Conservation (phyloP, 768 basidiomycete species). For the Pisolithus tinctorius region DNA sequence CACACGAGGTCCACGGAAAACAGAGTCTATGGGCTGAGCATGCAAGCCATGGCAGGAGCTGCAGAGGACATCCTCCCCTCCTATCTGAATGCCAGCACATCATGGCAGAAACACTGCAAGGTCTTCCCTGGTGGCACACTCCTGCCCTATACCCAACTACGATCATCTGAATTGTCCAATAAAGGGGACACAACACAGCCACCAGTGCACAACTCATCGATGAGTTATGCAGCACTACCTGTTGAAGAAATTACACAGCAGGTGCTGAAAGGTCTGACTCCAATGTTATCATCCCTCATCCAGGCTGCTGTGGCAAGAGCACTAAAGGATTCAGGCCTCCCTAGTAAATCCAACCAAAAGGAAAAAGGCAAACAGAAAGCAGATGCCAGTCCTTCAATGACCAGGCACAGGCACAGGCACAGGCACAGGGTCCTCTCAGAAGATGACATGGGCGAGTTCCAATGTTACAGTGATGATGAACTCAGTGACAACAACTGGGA, state of each 20-base stretch:
- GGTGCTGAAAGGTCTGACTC: not conserved
- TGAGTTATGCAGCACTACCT: not conserved
- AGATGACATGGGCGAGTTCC: too few relatives aligned
- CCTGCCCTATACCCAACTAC: not conserved
- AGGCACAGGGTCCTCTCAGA: too few relatives aligned
- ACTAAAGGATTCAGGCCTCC: too few relatives aligned
- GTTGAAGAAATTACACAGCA: not conserved
- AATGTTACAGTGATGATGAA: too few relatives aligned
- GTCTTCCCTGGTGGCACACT: not conserved
- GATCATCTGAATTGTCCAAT: not conserved
- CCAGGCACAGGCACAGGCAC: too few relatives aligned
- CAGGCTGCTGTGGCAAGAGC: constrained; percentile 3
- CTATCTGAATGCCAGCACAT: constrained; percentile 17
- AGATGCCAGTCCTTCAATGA: too few relatives aligned
- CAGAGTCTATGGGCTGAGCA: constrained; percentile 22
- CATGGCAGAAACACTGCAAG: constrained; percentile 1
- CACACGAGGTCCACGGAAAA: constrained; percentile 20
- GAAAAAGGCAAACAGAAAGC: too few relatives aligned
- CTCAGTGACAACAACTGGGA: too few relatives aligned
- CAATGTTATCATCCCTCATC: not conserved
- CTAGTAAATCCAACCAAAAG: too few relatives aligned
- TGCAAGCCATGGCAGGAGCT: constrained; percentile 10
- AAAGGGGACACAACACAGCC: not conserved
- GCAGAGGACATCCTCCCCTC: constrained; percentile 20
- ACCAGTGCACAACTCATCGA: not conserved